Base-by-base conservation (phyloP, 2,329 filamentous ascomycete genomes). In the Chrysosporium keratinophilum region DNA sequence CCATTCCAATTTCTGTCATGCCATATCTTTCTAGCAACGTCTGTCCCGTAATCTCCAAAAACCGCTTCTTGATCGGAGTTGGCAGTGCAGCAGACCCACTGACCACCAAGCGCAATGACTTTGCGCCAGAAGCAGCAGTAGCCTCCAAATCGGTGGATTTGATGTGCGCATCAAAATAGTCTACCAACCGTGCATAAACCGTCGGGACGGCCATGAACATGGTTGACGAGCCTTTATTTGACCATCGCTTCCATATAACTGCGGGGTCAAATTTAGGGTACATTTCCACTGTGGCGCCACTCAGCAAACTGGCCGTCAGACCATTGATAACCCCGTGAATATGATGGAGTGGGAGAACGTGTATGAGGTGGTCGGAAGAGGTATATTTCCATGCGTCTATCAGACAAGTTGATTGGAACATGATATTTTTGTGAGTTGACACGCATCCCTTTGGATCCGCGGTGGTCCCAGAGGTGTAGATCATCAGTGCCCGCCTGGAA, bases 191-290 rank as follows among this genome's bases (percentile, higher is more conserved):
- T 44, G 74, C 71, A 62, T 76, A 78, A 31, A 77, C 75, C 1
- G 75, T 77, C 2, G 75, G 75, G 1, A 78, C 75, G 14, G 73
- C 75, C 59, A 74, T 72, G 65, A 78, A 78, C 66, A 77, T 71
- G 0, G 71, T 69, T 28, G 73, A 66, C 43, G 66, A 63, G 57
- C 69, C 70, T 52, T 58, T 62, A 31, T 63, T 66, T 54, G 65
- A 63, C 73, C 73, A 77, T 14, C 74, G 68, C 17, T 68, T 62
- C 75, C 75, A 78, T 59, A 76, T 73, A 53, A 68, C 59, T 58
- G 65, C 58, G 10, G 71, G 64, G 46, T 74, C 68, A 64, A 77
- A 71, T 59, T 71, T 67, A 45, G 71, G 58, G 60, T 74, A 58
- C 70, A 77, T 76, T 58, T 77, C 75, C 41, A 77, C 72, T 0